Evolutionary conservation across 306 rosid species (phyloP), one percentile per base, ranked within the genome.

Genomic region (Hippophae tibetana): DNA sequence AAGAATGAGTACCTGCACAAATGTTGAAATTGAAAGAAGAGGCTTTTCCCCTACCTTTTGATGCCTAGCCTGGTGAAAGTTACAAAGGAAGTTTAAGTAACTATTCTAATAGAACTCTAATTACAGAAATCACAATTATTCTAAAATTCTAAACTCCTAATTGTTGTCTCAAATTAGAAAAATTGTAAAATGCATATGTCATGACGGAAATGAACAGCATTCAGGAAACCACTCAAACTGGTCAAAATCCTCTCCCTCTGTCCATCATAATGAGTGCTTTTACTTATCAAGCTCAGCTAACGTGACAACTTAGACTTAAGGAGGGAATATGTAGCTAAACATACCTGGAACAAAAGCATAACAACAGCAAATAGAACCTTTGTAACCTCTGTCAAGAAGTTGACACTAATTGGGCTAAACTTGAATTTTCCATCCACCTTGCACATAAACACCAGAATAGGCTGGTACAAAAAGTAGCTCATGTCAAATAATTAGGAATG

Each of bases 1-100:
- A 49, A 4, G 2, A 13, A 13, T 49, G 14, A 4, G 53, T 49
- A 89, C 97, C 97, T 89, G 97, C 73, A 75, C 9, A 42, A 89
- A 74, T 42, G 85, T 78, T 56, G 95, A 89, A 75, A 89, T 42
- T 51, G 97, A 86, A 70, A 89, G 96, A 72, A 89, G 92, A 74
- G 97, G 95, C 67, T 84, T 89, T 81, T 89, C 97, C 75, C 97
- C 97, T 58, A 89, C 97, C 67, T 86, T 89, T 74, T 86, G 89
- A 58, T 79, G 25, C 84, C 90, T 86, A 72, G 97, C 86, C 97
- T 89, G 97, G 73, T 47, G 68, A 68, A 69, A 50, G 60, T 43
- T 70, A 58, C 8, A 40, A 55, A 54, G 67, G 43, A 42, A 51
- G 41, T 41, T 49, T 38, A 10, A n/a, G 49, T 18, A 31, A 31